phyloP scores from a whole-genome alignment of 2,329 filamentous ascomycete species.

The Diplodia corticola region DNA sequence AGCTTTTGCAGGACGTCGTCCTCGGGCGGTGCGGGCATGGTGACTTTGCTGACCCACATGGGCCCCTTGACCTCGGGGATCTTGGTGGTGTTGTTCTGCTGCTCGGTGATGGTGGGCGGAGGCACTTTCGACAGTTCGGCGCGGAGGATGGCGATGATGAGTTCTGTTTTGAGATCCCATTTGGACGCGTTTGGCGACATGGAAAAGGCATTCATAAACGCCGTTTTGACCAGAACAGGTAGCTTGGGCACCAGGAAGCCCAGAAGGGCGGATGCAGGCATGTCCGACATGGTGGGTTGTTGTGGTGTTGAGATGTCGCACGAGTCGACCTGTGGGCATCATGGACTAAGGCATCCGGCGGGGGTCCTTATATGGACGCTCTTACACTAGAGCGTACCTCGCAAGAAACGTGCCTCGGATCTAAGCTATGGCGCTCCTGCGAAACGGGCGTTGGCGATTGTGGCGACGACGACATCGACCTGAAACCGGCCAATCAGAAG shows the following conservation, averaged over 20 bases:
- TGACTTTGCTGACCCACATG: constrained; percentile 77
- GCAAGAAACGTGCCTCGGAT: not conserved
- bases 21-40: constrained; percentile 60
- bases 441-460: constrained; percentile 10
- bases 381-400: not conserved
- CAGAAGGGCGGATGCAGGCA: constrained; percentile 39
- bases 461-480: not conserved
- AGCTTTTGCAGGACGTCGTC: constrained; percentile 59
- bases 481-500: not conserved
- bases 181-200: constrained; percentile 71
- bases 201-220: constrained; percentile 64
- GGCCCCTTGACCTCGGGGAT: constrained; percentile 72
- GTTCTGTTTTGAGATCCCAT: constrained; percentile 73
- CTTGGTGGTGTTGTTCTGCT: constrained; percentile 62
- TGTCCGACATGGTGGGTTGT: constrained; percentile 23
- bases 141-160: constrained; percentile 72
- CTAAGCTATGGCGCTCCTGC: not conserved
- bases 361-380: not conserved
- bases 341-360: not conserved
- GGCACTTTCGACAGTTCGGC: constrained; percentile 34
- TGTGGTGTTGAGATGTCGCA: not conserved
- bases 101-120: constrained; percentile 33
- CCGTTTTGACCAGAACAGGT: constrained; percentile 63
- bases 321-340: not conserved
- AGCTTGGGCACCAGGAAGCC: constrained; percentile 44